phyloP scores from a whole-genome alignment of 768 basidiomycete genomes.

The Kwoniella sp. region DNA sequence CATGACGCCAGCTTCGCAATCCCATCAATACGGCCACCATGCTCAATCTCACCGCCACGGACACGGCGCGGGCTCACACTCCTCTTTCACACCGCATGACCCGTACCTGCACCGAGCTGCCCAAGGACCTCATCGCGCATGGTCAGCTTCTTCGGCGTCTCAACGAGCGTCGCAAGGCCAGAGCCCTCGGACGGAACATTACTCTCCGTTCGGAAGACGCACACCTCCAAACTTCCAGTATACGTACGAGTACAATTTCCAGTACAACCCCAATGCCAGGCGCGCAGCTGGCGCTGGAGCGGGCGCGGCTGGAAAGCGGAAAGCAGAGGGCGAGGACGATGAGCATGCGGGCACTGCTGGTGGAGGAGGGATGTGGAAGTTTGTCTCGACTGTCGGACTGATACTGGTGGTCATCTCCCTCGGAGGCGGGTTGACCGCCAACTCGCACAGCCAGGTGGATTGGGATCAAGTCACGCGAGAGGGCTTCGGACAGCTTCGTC shows the following conservation, averaged over 20 bases:
- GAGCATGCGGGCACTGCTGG: not conserved
- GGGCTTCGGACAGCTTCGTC: not conserved
- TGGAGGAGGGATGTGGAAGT: constrained; percentile 37
- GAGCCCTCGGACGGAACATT: constrained; percentile 2
- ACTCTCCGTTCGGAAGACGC: constrained; percentile 17
- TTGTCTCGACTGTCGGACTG: constrained; percentile 45
- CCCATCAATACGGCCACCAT: not conserved
- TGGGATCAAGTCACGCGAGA: not conserved
- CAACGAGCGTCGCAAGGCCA: not conserved
- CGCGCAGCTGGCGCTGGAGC: not conserved
- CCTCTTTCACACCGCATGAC: constrained; percentile 17
- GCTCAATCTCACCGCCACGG: not conserved
- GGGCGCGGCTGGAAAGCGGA: constrained; percentile 9
- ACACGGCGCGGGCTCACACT: constrained; percentile 5
- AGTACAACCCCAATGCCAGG: constrained; percentile 16
- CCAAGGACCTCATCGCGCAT: constrained; percentile 27
- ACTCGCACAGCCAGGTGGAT: constrained; percentile 24
- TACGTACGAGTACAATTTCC: constrained; percentile 21
- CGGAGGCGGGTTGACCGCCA: constrained; percentile 52
- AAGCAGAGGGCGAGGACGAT: constrained; percentile 26
- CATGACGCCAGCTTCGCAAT: constrained; percentile 63
- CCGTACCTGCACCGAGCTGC: constrained; percentile 22
- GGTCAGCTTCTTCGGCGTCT: constrained; percentile 6
- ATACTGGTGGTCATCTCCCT: constrained; percentile 49
- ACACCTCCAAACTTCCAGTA: constrained; percentile 24